Evolutionary conservation across 495 filamentous ascomycete genomes (phyloP).

Genomic region (Xeromyces bisporus): DNA sequence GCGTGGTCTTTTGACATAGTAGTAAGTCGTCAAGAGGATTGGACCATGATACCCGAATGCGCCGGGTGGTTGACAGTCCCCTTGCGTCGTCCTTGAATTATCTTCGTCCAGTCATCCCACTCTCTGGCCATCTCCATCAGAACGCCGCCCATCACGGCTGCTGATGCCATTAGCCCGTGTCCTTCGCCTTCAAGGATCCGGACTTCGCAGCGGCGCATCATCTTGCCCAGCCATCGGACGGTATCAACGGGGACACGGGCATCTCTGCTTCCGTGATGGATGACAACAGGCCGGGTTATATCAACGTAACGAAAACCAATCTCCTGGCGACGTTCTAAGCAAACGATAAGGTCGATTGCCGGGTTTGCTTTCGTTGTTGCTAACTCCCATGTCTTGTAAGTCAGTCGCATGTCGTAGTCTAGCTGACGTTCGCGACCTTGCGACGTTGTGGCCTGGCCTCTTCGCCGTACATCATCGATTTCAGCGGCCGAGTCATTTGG

Average conservation of each 20-base stretch:
- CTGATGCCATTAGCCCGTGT: conserved; percentile 92
- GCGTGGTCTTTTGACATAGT: no score
- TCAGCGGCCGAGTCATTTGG: conserved; percentile 6
- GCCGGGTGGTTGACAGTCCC: conserved; percentile 11
- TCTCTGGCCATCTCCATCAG: conserved; percentile 85
- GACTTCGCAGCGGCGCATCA: conserved; percentile 85
- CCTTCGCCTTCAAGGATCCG: conserved; percentile 82
- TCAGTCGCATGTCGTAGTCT: conserved; percentile 72
- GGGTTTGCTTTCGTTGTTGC: conserved; percentile 87
- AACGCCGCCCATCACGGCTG: conserved; percentile 78
- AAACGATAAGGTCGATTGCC: conserved; percentile 81
- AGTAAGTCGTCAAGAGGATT: conserved; percentile 2
- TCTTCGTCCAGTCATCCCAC: conserved; percentile 81
- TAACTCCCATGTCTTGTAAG: conserved; percentile 85
- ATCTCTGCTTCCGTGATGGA: conserved; percentile 86
- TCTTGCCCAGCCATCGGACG: conserved; percentile 83
- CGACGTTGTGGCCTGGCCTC: conserved; percentile 4
- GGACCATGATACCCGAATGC: conserved; percentile 11
- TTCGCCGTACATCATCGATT: conserved; percentile 1
- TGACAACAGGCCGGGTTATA: conserved; percentile 74
- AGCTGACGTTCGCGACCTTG: conserved; percentile 50
- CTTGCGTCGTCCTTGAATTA: conserved; percentile 35
- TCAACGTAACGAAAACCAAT: conserved; percentile 97
- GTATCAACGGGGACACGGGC: conserved; percentile 90
- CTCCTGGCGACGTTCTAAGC: conserved; percentile 73